phyloP scores from a whole-genome alignment of 371 early-diverging fungal species.

The Mucor plumbeus region DNA sequence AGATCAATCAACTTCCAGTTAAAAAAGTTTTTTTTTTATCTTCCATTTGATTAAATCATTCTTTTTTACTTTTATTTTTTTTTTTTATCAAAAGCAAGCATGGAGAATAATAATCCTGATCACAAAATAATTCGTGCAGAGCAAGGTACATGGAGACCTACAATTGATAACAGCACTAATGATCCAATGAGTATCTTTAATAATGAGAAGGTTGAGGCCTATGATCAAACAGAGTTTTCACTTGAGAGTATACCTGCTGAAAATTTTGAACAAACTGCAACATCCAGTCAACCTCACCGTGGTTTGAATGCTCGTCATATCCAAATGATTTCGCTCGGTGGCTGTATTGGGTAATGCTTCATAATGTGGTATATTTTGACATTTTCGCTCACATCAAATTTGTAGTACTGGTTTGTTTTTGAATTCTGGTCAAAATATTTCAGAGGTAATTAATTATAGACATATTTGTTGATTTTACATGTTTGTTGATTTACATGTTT shows the following conservation, averaged over 20 bases:
- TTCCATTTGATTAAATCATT: background rate
- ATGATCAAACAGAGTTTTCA: conserved; percentile 26
- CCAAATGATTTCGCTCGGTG: conserved; percentile 82
- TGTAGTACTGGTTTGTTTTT: conserved; percentile 86
- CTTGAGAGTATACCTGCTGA: conserved; percentile 21
- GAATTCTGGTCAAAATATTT: conserved; percentile 78
- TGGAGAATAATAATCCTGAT: conserved; percentile 11
- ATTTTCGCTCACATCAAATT: conserved; percentile 5
- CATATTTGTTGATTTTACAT: background rate
- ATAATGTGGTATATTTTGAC: background rate
- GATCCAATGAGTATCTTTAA: conserved; percentile 28
- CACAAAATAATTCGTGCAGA: conserved; percentile 19
- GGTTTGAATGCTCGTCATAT: conserved; percentile 75
- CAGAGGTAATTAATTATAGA: conserved; percentile 25
- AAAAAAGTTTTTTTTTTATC: background rate
- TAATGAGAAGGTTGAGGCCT: conserved; percentile 29
- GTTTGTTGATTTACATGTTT: background rate
- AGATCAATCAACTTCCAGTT: background rate
- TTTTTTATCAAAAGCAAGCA: conserved; percentile 3
- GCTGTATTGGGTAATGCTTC: conserved; percentile 48
- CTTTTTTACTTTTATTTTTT: conserved; percentile 5
- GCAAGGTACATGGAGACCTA: conserved; percentile 12
- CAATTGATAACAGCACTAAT: conserved; percentile 6
- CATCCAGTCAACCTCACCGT: conserved; percentile 46
- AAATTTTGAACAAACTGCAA: background rate